Evolutionary conservation across 345 rosid genomes (phyloP).

Genomic region (Brassica cretica): DNA sequence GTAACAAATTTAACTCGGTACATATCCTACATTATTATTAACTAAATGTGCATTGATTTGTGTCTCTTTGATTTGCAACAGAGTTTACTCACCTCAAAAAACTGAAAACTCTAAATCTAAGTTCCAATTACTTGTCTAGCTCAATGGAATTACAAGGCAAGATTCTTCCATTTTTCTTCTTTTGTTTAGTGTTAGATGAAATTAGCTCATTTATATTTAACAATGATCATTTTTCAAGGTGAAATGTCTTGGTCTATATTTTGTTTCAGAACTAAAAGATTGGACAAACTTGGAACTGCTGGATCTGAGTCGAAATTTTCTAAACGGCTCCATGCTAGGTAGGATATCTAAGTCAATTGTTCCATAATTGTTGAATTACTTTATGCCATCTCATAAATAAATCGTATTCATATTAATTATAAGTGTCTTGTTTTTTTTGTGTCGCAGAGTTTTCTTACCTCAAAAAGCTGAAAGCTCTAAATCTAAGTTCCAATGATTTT

Average conservation of each 20-base stretch:
- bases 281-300: constrained; percentile 19
- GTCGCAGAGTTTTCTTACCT: not conserved
- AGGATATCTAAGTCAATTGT: not conserved
- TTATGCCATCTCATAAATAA: not conserved
- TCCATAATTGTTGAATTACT: not conserved
- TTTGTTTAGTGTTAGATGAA: not conserved
- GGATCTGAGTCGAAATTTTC: not conserved
- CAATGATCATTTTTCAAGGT: not conserved
- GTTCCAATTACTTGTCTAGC: not conserved
- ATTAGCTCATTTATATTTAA: not conserved
- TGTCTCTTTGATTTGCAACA: constrained; percentile 1
- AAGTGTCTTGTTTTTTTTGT: not conserved
- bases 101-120: constrained; percentile 1
- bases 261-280: not conserved
- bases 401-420: not conserved
- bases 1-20: not conserved
- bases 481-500: not conserved
- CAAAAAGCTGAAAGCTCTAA: constrained; percentile 17
- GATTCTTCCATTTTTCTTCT: not conserved
- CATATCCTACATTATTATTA: not conserved
- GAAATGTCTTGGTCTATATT: not conserved
- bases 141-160: constrained; percentile 5
- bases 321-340: constrained; percentile 12
- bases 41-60: not conserved
- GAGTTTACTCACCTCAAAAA: not conserved